Percentiles rank a stretch among this genome's conserved stretches.
These are phyloP conservation scores for Mortierella sp. DNA, from an alignment of 371 early-diverging fungal genomes.

Conservation along the genomic window DNA sequence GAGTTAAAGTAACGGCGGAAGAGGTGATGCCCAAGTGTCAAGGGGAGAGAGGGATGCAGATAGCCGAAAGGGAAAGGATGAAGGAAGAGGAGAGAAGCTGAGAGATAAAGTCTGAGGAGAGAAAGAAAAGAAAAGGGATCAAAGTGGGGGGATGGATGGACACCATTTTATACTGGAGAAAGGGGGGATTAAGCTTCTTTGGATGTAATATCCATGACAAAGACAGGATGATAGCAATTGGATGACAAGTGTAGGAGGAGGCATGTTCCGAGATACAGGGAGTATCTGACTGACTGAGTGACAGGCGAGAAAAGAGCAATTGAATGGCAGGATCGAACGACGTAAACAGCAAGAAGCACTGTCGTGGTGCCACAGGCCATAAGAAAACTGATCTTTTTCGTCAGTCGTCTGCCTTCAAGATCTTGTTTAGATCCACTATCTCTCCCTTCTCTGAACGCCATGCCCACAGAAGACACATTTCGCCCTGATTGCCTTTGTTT, in stretches of 20 bases:
- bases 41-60: not conserved
- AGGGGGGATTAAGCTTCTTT: not conserved
- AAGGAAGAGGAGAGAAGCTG: not conserved
- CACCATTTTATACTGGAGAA: not conserved
- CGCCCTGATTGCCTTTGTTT: not conserved
- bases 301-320: no score
- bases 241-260: no score
- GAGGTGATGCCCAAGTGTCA: not conserved
- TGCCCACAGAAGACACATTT: not conserved
- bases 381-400: not conserved
- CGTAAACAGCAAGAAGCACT: no score
- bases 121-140: not conserved
- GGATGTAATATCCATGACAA: not conserved
- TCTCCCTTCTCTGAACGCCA: not conserved
- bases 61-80: not conserved
- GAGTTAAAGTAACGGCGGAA: not conserved
- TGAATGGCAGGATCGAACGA: no score
- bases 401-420: not conserved
- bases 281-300: no score
- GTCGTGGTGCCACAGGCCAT: not conserved
- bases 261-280: no score
- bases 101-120: slow-evolving; percentile 2
- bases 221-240: not conserved
- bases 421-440: slow-evolving; percentile 2
- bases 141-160: no score